Evolutionary conservation across 257 asterid species (phyloP).

Genomic region (Verbena officinalis): DNA sequence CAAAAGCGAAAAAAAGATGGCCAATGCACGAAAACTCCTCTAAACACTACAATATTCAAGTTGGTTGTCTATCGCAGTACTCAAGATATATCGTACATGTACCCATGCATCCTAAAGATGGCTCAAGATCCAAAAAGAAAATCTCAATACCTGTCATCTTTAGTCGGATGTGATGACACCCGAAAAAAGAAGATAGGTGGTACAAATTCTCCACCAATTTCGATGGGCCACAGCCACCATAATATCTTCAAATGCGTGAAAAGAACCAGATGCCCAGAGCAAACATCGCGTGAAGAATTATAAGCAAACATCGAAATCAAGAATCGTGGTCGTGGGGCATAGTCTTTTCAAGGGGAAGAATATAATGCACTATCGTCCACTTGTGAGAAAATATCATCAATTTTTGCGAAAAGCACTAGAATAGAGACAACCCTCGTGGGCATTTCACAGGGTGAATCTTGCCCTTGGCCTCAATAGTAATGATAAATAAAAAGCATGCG

Average conservation of each 20-base stretch:
- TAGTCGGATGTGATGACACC: not conserved
- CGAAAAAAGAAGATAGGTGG: not conserved
- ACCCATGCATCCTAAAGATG: too few relatives aligned
- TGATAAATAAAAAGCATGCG: not conserved
- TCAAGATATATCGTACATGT: too few relatives aligned
- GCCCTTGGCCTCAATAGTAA: not conserved
- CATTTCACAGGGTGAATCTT: conserved; percentile 1
- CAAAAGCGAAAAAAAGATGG: too few relatives aligned
- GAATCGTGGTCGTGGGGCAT: not conserved
- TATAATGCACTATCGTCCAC: conserved; percentile 6
- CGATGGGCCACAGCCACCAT: not conserved
- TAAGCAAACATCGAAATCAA: not conserved
- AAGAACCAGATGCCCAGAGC: conserved; percentile 27
- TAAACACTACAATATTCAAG: too few relatives aligned
- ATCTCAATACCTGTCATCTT: not conserved
- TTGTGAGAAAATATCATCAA: not conserved
- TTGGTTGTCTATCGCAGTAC: too few relatives aligned
- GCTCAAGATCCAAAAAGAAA: not conserved
- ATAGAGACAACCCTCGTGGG: conserved; percentile 18
- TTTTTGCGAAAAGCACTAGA: conserved; percentile 5
- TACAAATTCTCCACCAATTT: not conserved
- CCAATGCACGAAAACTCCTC: too few relatives aligned
- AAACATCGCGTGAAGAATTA: not conserved
- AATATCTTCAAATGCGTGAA: not conserved
- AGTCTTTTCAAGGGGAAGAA: not conserved